Evolutionary conservation across 768 basidiomycete genomes (phyloP).

Genomic region (Psilocybe azurescens): DNA sequence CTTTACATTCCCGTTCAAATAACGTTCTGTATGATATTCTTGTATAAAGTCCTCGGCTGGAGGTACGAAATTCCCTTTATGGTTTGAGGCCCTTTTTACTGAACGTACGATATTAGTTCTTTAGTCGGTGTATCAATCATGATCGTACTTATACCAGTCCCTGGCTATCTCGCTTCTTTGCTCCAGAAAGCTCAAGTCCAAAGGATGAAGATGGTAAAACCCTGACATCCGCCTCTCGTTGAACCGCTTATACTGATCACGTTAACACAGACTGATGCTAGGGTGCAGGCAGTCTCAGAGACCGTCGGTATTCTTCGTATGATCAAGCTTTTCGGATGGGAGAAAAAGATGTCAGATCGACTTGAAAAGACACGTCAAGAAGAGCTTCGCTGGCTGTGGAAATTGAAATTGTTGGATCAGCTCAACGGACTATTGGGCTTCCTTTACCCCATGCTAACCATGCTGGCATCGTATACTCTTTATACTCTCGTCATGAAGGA

Average conservation of each 20-base stretch:
- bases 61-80: slow-evolving; percentile 32
- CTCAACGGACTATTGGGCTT: slow-evolving; percentile 7
- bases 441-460: slow-evolving; percentile 56
- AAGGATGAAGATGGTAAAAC: slow-evolving; percentile 48
- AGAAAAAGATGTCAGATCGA: slow-evolving; percentile 57
- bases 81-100: background rate
- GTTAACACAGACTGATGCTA: slow-evolving; percentile 47
- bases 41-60: slow-evolving; percentile 53
- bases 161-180: slow-evolving; percentile 56
- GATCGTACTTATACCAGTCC: slow-evolving; percentile 57
- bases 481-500: slow-evolving; percentile 53
- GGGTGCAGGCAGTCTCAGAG: slow-evolving; percentile 68
- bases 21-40: slow-evolving; percentile 42
- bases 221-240: background rate
- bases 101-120: slow-evolving; percentile 33
- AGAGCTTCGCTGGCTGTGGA: slow-evolving; percentile 49
- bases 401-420: slow-evolving; percentile 19
- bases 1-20: slow-evolving; percentile 48
- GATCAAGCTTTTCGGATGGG: slow-evolving; percentile 77
- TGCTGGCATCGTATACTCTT: slow-evolving; percentile 67
- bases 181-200: slow-evolving; percentile 52
- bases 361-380: slow-evolving; percentile 62
- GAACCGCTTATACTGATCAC: background rate
- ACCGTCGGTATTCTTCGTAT: slow-evolving; percentile 63
- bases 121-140: slow-evolving; percentile 61